Evolutionary conservation across 208 protist genomes (phyloP), one percentile per base, ranked within the genome.

Genomic region (Kentomonas sorsogonicus): DNA sequence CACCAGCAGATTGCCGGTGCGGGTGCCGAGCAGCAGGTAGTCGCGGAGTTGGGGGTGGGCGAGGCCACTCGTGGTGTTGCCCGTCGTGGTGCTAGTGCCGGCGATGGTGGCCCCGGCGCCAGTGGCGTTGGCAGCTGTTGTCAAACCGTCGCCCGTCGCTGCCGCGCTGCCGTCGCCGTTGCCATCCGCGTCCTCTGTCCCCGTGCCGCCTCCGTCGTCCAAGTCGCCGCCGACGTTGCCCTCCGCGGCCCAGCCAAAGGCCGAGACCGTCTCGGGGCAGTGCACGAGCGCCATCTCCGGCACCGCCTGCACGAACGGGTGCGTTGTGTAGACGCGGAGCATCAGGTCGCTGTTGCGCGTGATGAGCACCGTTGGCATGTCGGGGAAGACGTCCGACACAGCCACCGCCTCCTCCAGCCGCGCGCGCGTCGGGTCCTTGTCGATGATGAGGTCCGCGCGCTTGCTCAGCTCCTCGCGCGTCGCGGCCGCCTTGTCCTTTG

Each of bases 321-420:
- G 68, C 53, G 72, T 80, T 41, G 62, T 59, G 63, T 83, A 91
- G 20, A 91, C 51, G 27, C 83, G 83, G 7, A 91, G 57, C 10
- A 85, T 60, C 38, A 91, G 64, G 64, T 91, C 83, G 53, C 58
- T 83, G 62, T 76, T 60, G 47, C 73, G 66, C 5, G 74, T 79
- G 4, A 84, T 51, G 2, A 81, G 63, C 11, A 79, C 63, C 36
- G 63, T 63, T n/a, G 79, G 72, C 51, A 85, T 61, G 40, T 63
- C 60, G 0, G 63, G 60, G 9, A 66, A 61, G 0, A 89, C 69
- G 16, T 74, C 67, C 25, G 63, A 51, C 22, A 89, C 59, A 20
- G 68, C 54, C 30, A 86, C 33, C 10, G 64, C 67, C 22, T 45
- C 53, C 43, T 77, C 62, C 20, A 86, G 51, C 11, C 31, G 31